phyloP scores from a whole-genome alignment of 169 alveolate genomes.

The Plasmodium blacklocki region DNA sequence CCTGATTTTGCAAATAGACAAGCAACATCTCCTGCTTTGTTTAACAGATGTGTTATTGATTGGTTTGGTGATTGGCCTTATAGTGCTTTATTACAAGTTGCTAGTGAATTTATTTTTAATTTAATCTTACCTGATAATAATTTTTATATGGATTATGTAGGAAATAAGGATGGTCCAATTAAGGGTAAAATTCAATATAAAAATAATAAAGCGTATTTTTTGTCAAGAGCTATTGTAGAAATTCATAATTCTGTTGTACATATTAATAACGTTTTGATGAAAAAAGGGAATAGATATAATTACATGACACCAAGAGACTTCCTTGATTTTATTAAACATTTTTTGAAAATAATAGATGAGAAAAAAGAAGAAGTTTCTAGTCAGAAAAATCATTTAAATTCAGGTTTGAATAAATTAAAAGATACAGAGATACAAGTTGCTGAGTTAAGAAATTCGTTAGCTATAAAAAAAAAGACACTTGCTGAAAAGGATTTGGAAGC shows the following conservation, averaged over 20 bases:
- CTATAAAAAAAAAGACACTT: constrained; percentile 91
- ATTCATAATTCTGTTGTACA: constrained; percentile 54
- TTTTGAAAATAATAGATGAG: constrained; percentile 91
- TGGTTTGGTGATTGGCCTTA: constrained; percentile 99
- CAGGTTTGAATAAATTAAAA: constrained; percentile 95
- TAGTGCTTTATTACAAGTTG: constrained; percentile 96
- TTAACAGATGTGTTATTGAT: constrained; percentile 98
- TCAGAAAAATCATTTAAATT: constrained; percentile 94
- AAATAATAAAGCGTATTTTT: constrained; percentile 48
- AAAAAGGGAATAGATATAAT: constrained; percentile 69
- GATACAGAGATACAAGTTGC: constrained; percentile 95
- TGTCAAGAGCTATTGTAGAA: constrained; percentile 74
- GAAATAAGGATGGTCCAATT: constrained; percentile 55
- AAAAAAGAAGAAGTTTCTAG: constrained; percentile 94
- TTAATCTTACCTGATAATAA: constrained; percentile 80
- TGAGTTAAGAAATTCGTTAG: constrained; percentile 91
- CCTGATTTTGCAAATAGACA: constrained; percentile 98
- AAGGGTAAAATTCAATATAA: constrained; percentile 65
- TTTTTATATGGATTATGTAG: constrained; percentile 59
- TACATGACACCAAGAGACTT: constrained; percentile 94
- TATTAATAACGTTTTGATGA: constrained; percentile 48
- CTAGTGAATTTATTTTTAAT: constrained; percentile 90
- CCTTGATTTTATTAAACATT: constrained; percentile 96
- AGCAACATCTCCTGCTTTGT: constrained; percentile 97
- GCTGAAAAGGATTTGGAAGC: constrained; percentile 96